These are phyloP conservation scores for Cladorrhinum samala DNA, from an alignment of 495 filamentous ascomycete genomes.

Conservation along the genomic window DNA sequence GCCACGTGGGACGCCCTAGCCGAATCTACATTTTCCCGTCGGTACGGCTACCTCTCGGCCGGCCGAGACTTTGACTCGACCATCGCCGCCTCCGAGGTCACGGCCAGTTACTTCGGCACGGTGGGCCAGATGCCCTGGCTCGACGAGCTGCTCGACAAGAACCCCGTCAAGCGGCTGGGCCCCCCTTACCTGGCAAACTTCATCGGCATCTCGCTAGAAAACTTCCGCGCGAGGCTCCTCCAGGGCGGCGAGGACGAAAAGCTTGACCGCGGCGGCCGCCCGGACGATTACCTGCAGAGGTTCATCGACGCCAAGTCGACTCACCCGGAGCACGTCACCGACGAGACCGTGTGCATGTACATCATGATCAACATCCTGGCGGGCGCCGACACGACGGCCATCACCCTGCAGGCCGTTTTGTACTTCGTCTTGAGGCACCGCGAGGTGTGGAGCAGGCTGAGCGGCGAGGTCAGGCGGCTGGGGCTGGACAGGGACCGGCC, in stretches of 20 bases:
- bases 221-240: too few species aligned
- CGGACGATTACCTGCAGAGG: constrained; percentile 23
- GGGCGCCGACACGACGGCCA: constrained; percentile 38
- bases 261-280: too few species aligned
- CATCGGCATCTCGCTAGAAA: constrained; percentile 9
- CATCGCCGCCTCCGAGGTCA: constrained; percentile 32
- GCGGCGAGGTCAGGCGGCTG: constrained; percentile 15
- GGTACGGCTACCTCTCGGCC: constrained; percentile 33
- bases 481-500: not conserved
- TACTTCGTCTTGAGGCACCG: constrained; percentile 31
- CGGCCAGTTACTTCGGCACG: constrained; percentile 38
- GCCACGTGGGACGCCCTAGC: constrained; percentile 33
- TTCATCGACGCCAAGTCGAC: constrained; percentile 22
- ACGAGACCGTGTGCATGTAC: constrained; percentile 16
- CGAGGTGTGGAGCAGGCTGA: constrained; percentile 17
- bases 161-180: constrained; percentile 33
- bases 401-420: constrained; percentile 25
- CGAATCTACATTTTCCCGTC: constrained; percentile 30
- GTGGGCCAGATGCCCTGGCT: constrained; percentile 43
- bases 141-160: constrained; percentile 43
- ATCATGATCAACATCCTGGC: constrained; percentile 36
- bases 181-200: constrained; percentile 20
- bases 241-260: too few species aligned
- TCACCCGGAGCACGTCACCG: constrained; percentile 19
- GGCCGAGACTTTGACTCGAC: constrained; percentile 34